Percentiles rank a stretch among this genome's conserved stretches.
Evolutionary conservation across 345 rosid species (phyloP).

Genomic region (Euphorbia peplus): DNA sequence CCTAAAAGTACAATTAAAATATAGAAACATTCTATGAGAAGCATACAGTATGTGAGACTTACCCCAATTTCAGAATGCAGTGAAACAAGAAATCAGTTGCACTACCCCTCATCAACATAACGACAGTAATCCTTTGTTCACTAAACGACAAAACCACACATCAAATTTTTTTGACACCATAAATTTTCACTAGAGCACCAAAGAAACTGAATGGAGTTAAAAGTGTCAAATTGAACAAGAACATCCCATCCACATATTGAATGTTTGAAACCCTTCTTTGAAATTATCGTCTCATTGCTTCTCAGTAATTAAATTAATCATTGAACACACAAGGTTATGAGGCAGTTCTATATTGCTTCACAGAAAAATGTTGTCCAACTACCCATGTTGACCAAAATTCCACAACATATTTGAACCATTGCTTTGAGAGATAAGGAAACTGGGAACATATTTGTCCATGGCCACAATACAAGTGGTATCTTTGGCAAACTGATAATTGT

Average conservation of each 20-base stretch:
- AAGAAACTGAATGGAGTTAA: background rate
- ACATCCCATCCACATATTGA: background rate
- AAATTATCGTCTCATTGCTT: background rate
- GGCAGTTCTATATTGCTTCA: background rate
- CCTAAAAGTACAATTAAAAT: background rate
- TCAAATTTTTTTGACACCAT: background rate
- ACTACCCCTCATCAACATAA: background rate
- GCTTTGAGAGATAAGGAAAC: background rate
- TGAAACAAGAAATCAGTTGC: background rate
- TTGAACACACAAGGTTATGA: background rate
- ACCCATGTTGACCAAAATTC: background rate
- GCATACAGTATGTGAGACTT: background rate
- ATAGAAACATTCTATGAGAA: background rate
- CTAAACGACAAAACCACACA: background rate
- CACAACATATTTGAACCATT: background rate
- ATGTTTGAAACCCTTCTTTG: background rate
- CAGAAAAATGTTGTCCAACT: background rate
- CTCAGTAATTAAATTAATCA: background rate
- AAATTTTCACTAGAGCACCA: slow-evolving; percentile 1
- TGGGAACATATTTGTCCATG: background rate
- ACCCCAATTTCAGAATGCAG: background rate
- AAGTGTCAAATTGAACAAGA: background rate
- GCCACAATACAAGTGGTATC: background rate
- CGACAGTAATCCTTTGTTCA: background rate
- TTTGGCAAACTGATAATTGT: background rate